Evolutionary conservation across 139 green algal genomes (phyloP), one percentile per base, ranked within the genome.

Genomic region (Asterochloris sp.): DNA sequence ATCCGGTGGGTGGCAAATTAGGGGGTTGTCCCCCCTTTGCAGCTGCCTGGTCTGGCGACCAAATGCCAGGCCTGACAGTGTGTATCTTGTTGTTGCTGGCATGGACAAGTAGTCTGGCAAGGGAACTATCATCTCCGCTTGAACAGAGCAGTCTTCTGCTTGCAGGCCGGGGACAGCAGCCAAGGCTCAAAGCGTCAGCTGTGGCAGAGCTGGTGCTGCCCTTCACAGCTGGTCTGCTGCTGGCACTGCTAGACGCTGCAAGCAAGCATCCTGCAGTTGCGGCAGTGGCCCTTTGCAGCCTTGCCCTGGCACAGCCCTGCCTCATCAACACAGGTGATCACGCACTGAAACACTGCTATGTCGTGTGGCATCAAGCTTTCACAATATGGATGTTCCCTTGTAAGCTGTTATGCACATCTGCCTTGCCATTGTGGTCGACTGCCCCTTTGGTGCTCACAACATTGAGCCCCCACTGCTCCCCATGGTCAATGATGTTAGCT

Each of bases 241-340:
- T 79, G 11, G 54, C 81, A 54, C 60, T 29, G n/a, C 54, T 81
- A 12, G 86, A 87, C 71, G 28, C 23, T 24, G 14, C 85, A 16
- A 62, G 66, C 26, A 38, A 23, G 23, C 26, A 76, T 15, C 83
- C 86, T 0, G 29, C 19, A 15, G 28, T 79, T 6, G 62, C 80
- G 26, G 86, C 83, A 15, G 67, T 79, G 12, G 64, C 81, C 13
- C 64, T 87, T 23, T 74, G 63, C 13, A 47, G 16, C 28, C 73
- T 76, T 1, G 54, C 78, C 2, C 54, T 89, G 54, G 14, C 79
- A 11, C 60, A 73, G 69, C 80, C 86, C 0, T 89, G 83, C 10
- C 74, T 79, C 21, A 23, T 85, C 47, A 83, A 76, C 19, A 73
- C 62, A 62, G 82, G 82, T 86, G n/a, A 38, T 29, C 19, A 47